Base-by-base conservation (phyloP, 169 alveolate genomes). In the Plasmodium falciparum region DNA sequence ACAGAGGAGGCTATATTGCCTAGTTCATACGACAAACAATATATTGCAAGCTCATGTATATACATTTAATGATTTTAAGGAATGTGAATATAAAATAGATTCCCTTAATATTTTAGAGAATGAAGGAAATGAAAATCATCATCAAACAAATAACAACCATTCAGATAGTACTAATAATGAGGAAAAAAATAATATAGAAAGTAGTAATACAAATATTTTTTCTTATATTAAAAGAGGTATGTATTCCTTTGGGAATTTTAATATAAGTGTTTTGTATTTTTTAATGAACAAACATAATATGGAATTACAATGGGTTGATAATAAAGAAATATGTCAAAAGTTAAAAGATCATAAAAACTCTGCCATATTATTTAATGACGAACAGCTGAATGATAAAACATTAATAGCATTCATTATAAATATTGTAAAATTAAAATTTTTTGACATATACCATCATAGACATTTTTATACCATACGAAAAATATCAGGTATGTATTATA, bases 391-490 rank as follows among this genome's bases (percentile, higher is more conserved):
- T 50, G 56, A 83, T 26, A 69, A 58, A 58, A 70, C 56, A 22
- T 24, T 83, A 70, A 83, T 83, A 33, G 91, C 91, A 17, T 83
- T 83, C 33, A 74, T 83, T 50, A 73, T 83, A 73, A 83, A 83
- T 49, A 17, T 83, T 49, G 91, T 83, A 54, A 72, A 73, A 73
- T 17, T 83, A 11, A 83, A 83, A n/a, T 45, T 83, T 39, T 70
- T 83, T 49, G 61, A 83, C 59, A 15, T 83, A 49, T 83, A 83
- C 66, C 72, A 83, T 3, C 91, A 83, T 62, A 71, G 91, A 43
- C 91, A 83, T 71, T 83, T 83, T 83, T 83, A 83, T 39, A 17
- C 91, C 7, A 70, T 83, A 83, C 69, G 91, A 63, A 83, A 83
- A 83, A 83, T 83, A 58, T 67, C 91, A 83, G 91, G 91, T 83